Evolutionary conservation across 2,329 filamentous ascomycete species (phyloP), one percentile per base, ranked within the genome.

Genomic region (Emydomyces testavorans): DNA sequence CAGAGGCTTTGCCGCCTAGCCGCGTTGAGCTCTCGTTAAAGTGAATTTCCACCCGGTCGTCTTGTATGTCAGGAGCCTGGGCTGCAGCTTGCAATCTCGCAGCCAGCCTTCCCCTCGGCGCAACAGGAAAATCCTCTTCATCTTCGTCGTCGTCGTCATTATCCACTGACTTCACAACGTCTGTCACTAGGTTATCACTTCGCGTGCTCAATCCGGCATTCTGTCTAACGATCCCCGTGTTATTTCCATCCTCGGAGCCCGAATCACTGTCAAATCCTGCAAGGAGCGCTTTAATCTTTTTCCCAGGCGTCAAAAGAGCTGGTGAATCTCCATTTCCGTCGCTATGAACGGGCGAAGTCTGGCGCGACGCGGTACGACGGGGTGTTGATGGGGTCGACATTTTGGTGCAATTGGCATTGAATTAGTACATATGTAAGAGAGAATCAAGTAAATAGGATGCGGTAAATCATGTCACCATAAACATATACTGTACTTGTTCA

Each of bases 71-170:
- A 6, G 31, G 23, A 29, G 58, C 58, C 56, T 61, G 71, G 29
- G 70, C 64, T 50, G 70, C 50, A 21, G 60, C 73, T 52, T 76
- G 73, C 73, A 87, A 79, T 44, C 78, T 72, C 13, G 81, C 73
- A 10, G 81, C 81, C 55, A 85, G 70, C 45, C 76, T 75, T 20
- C 82, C 81, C 47, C 75, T 73, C 0, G 82, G 82, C 37, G 73
- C 63, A 40, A 75, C 66, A 24, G 65, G 55, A 26, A 56, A 16
- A 11, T 54, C 56, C 10, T 70, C 69, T 28, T 73, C 69, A n/a
- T 73, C 71, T n/a, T 73, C 69, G 1, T 66, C 62, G 2, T 67
- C 61, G 3, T 55, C 58, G 2, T 63, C 60, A 16, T 60, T 58
- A n/a, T 60, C 59, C 13, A 58, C 58, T 0, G 55, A 51, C 4